Evolutionary conservation across 192 early-diverging fungal species (phyloP).

Genomic region (Jimgerdemannia lactiflua): DNA sequence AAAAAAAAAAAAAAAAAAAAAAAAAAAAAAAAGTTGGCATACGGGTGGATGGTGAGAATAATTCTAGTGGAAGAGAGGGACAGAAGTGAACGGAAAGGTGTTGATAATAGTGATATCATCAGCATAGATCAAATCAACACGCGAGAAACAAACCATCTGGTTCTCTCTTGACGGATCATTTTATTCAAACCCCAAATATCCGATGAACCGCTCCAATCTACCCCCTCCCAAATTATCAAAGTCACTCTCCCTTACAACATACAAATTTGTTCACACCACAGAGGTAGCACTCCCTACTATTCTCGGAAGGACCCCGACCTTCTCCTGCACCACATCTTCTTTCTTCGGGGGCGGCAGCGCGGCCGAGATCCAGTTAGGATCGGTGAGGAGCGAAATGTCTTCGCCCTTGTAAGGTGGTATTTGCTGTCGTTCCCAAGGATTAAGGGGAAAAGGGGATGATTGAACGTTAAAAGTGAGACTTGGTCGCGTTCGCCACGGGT

Average conservation of each 20-base stretch:
- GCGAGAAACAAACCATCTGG: no score
- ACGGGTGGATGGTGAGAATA: no score
- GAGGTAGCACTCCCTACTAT: neutral
- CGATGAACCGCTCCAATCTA: neutral
- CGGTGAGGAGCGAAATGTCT: constrained; percentile 52
- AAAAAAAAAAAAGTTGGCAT: no score
- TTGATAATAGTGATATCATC: no score
- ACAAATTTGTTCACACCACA: neutral
- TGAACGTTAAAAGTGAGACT: neutral
- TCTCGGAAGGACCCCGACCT: neutral
- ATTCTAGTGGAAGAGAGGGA: no score
- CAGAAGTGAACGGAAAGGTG: no score
- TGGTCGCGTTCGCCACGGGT: neutral
- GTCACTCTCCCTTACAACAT: no score
- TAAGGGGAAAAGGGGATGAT: neutral
- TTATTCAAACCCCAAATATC: neutral
- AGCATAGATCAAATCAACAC: no score
- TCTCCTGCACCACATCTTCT: neutral
- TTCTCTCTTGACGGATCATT: neutral
- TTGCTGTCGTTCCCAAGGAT: constrained; percentile 8
- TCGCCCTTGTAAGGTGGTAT: constrained; percentile 38
- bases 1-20: no score
- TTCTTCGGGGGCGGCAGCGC: constrained; percentile 29
- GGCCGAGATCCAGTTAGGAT: constrained; percentile 57
- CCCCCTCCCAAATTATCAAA: no score